Evolutionary conservation across 305 asterid species (phyloP).

Genomic region (Fraxinus dipetala): DNA sequence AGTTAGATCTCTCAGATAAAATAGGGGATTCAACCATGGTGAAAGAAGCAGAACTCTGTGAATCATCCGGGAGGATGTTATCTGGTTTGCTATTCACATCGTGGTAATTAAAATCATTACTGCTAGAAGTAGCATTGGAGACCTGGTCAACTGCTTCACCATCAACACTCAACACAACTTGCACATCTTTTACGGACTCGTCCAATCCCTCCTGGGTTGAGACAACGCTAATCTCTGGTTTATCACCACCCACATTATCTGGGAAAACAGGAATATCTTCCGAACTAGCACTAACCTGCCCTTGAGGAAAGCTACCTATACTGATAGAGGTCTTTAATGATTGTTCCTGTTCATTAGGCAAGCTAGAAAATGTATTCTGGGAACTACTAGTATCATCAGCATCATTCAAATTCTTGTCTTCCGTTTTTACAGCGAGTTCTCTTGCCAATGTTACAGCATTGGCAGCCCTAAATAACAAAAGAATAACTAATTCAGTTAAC

Average conservation of each 20-base stretch:
- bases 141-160: slow-evolving; percentile 54
- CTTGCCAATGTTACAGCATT: slow-evolving; percentile 95
- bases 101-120: slow-evolving; percentile 47
- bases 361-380: slow-evolving; percentile 86
- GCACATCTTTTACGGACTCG: slow-evolving; percentile 43
- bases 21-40: slow-evolving; percentile 55
- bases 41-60: slow-evolving; percentile 53
- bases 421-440: slow-evolving; percentile 61
- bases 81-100: slow-evolving; percentile 52
- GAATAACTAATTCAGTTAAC: slow-evolving; percentile 19
- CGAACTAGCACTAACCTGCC: slow-evolving; percentile 78
- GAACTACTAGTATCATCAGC: slow-evolving; percentile 79
- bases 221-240: slow-evolving; percentile 33
- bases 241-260: slow-evolving; percentile 36
- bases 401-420: slow-evolving; percentile 72
- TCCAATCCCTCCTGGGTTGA: slow-evolving; percentile 36
- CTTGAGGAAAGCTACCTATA: slow-evolving; percentile 79
- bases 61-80: slow-evolving; percentile 47
- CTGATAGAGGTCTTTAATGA: slow-evolving; percentile 79
- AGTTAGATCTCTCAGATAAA: slow-evolving; percentile 72
- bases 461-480: slow-evolving; percentile 66
- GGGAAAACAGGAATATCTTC: slow-evolving; percentile 59
- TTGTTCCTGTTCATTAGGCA: slow-evolving; percentile 77
- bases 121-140: slow-evolving; percentile 50
- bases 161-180: slow-evolving; percentile 39